Base-by-base conservation (phyloP, 805 yeast genomes). In the Barnettozyma californica region DNA sequence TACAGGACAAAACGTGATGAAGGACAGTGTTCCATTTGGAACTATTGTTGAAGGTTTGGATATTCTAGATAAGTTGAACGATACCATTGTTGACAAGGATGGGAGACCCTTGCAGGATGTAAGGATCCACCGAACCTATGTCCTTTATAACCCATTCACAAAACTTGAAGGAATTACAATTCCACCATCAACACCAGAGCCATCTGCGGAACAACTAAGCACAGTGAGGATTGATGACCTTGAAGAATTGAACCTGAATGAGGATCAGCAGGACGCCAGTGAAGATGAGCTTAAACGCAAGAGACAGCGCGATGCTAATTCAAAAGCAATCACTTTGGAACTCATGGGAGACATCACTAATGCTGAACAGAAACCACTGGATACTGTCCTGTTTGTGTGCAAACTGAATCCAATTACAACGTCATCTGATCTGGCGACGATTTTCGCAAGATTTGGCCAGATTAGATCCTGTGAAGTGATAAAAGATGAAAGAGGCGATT, bases 401-500 rank as follows among this genome's bases (percentile, higher is more conserved):
- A 79, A 78, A 53, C 62, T 83, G 53, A 83, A 84, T 54, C 79
- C 84, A 1, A 63, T 82, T 2, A 83, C 90, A 4, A 66, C 67
- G n/a, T 78, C 71, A 23, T 78, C 75, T 5, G 87, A 84, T 44
- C 59, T 83, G 25, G 66, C 69, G 36, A 61, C 75, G 29, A 77
- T 83, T 13, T 84, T 84, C 57, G 68, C 76, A n/a, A 67, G 85
- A 45, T 83, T 82, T 65, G 90, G 90, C 1, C 53, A 63, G 6
- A 75, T 83, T 18, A 49, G 56, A 1, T 70, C 77, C 2, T 75
- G 81, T 49, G 81, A 81, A 45, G 65, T 83, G 14, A 69, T 83
- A 13, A 61, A 68, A 36, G 84, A 80, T 53, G 65, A 65, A 26
- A 62, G 56, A 4, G 75, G 77, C 0, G 72, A 71, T 14, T 77